Evolutionary conservation across 164 flowering plant genomes (phyloP).

Genomic region (Cinnamomum micranthum): DNA sequence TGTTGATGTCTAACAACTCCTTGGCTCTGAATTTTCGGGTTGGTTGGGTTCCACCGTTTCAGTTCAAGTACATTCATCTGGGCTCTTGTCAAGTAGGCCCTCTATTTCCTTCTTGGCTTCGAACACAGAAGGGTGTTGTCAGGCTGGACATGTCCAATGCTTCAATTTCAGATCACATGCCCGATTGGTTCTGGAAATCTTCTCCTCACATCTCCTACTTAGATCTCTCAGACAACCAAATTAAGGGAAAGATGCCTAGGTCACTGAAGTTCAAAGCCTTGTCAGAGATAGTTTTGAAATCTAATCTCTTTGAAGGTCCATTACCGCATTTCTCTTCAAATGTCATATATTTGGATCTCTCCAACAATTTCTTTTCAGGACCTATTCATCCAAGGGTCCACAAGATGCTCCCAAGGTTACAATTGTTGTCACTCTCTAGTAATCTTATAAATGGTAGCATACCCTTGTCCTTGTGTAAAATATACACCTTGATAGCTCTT

Average conservation of each 20-base stretch:
- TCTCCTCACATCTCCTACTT: background rate
- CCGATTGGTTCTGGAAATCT: constrained; percentile 13
- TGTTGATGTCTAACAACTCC: background rate
- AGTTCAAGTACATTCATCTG: background rate
- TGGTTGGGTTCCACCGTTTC: constrained; percentile 18
- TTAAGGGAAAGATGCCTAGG: constrained; percentile 1
- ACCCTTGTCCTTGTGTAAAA: constrained; percentile 9
- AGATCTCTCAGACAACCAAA: constrained; percentile 8
- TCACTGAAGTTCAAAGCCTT: background rate
- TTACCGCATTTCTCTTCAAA: constrained; percentile 3
- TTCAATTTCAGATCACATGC: constrained; percentile 7
- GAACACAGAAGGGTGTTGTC: background rate
- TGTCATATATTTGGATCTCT: background rate
- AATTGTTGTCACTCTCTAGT: constrained; percentile 5
- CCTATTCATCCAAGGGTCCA: background rate
- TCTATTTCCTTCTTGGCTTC: constrained; percentile 14
- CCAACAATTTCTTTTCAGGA: constrained; percentile 7
- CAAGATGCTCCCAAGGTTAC: background rate
- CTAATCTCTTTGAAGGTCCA: constrained; percentile 3
- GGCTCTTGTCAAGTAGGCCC: constrained; percentile 3
- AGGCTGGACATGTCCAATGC: background rate
- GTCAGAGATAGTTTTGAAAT: background rate
- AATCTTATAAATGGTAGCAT: constrained; percentile 13
- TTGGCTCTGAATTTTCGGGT: background rate
- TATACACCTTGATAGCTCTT: background rate